Base-by-base conservation (phyloP, 768 basidiomycete genomes). In the Suillus ampliporus region DNA sequence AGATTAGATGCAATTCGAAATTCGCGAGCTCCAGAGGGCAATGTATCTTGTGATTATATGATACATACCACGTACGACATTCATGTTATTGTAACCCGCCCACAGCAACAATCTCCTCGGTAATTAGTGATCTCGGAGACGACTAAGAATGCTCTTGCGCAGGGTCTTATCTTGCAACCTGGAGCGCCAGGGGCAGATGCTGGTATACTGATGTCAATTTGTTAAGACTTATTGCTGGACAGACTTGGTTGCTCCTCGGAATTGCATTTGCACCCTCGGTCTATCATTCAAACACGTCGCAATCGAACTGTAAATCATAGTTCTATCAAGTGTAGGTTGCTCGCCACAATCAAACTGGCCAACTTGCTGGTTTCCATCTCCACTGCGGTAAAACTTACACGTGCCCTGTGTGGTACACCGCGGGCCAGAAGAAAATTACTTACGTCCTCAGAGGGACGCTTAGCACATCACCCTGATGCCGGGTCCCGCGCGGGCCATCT, bases 1-100 rank as follows among this genome's bases (percentile, higher is more conserved):
- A 37, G 35, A 44, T 19, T 44, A 44, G 40, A 41, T 10, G n/a
- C 19, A 10, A n/a, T 44, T n/a, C 43, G 43, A 19, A n/a, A 44
- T 44, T 14, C n/a, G 14, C 43, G 19, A 44, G 40, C 23, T 38
- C 38, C 17, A 56, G 38, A 56, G 21, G 11, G 21, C 53, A 37
- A 37, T 56, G 21, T 38, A 54, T 54, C 50, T 38, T 38, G 21
- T n/a, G n/a, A n/a, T n/a, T n/a, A n/a, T n/a, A 38, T 19, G 50
- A 51, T 31, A 10, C 50, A n/a, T 26, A 19, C 17, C 54, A 26
- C 17, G 37, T 56, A 56, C 38, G 54, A 56, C 17, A 56, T 56
- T 56, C 38, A 40, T 56, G 38, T 17, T 19, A 19, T 19, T 26
- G 38, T 19, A 7, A 28, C 26, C 21, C 8, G 15, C 53, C 10